Base-by-base conservation (phyloP, 306 rosid species). In the Elaeagnus macrophylla region DNA sequence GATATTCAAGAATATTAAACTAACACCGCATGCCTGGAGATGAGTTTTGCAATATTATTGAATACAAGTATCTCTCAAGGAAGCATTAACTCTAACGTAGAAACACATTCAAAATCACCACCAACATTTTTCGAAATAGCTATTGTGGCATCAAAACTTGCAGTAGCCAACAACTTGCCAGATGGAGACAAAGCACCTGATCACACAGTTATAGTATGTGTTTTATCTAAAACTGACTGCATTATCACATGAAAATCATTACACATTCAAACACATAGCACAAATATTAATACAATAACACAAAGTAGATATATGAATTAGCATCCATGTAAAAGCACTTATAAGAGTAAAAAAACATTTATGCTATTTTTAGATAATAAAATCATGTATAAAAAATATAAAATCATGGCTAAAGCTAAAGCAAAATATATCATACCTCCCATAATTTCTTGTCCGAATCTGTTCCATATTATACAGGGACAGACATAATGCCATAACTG, bases 141-240 rank as follows among this genome's bases (percentile, higher is more conserved):
- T 40, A 89, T 77, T 39, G 99, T 84, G 64, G 94, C 99, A 72
- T 93, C 99, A 73, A 93, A 93, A 68, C 99, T 87, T 46, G 65
- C 89, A 12, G 96, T 82, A 25, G 90, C 99, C 55, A 93, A 65
- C 11, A 77, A 44, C 35, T 87, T 84, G 12, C 99, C 99, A 0
- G 82, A 65, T 0, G 96, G 99, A 0, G 96, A 86, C 99, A 96
- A 93, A 4, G 94, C 76, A 53, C 99, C 87, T 1, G 99, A 84
- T 68, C 99, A 83, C 68, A 93, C 99, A 6, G 96, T 93, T 74
- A 96, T 80, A 17, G 85, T 87, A 77, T 93, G 99, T 6, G 95
- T 77, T 66, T 93, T 96, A 14, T 93, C 99, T 71, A 93, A 55
- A 68, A 88, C 89, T 51, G 89, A 83, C 99, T 87, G 78, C 68